A percentile compares a stretch with the other conserved stretches of the same genome.
Evolutionary conservation across 169 alveolate species (phyloP).

Genomic region (Plasmodium chabaudi): DNA sequence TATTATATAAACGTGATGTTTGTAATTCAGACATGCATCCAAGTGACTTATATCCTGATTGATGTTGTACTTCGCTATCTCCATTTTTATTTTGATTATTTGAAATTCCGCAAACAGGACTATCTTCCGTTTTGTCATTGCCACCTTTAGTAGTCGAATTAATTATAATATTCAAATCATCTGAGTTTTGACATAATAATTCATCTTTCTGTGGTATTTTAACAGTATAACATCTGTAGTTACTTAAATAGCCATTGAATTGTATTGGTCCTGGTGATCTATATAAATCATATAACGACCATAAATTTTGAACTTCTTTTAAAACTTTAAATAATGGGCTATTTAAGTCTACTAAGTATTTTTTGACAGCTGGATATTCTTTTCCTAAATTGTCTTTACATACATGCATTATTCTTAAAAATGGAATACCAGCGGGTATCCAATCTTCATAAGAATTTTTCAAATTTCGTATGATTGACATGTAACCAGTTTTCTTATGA

Average conservation of each 20-base stretch:
- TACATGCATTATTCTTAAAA: constrained; percentile 87
- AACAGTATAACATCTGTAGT: constrained; percentile 78
- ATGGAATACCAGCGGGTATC: constrained; percentile 93
- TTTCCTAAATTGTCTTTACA: constrained; percentile 78
- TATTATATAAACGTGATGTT: constrained; percentile 71
- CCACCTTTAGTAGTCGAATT: constrained; percentile 25
- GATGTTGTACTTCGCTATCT: not conserved
- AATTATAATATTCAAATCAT: constrained; percentile 40
- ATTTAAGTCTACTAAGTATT: constrained; percentile 95
- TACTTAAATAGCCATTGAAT: constrained; percentile 89
- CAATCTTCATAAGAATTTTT: constrained; percentile 90
- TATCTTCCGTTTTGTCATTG: not conserved
- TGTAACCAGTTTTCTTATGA: constrained; percentile 94
- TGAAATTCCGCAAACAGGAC: not conserved
- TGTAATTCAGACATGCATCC: constrained; percentile 78
- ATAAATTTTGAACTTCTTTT: constrained; percentile 91
- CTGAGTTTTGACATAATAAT: constrained; percentile 49
- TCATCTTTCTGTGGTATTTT: constrained; percentile 56
- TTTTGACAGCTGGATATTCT: constrained; percentile 90
- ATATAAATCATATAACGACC: constrained; percentile 95
- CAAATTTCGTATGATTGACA: constrained; percentile 93
- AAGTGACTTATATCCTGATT: constrained; percentile 43
- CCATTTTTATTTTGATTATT: not conserved
- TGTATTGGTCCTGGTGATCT: constrained; percentile 98
- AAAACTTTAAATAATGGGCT: constrained; percentile 93